Evolutionary conservation across 371 early-diverging fungal genomes (phyloP), one percentile per base, ranked within the genome.

Genomic region (Actinomucor elegans): DNA sequence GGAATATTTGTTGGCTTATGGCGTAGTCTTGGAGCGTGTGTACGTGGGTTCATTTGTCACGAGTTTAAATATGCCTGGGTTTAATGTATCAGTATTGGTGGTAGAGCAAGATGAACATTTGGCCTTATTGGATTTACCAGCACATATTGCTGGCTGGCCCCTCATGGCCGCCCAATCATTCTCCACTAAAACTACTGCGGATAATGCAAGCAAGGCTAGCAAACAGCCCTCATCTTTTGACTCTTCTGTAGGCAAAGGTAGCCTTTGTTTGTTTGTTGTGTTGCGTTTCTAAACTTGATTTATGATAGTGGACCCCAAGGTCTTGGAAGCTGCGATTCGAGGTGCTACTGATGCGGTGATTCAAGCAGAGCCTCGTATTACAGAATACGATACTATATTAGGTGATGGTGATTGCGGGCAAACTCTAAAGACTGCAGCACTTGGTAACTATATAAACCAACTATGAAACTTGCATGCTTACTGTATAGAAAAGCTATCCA

Each of bases 321-420:
- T 51, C 1, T 2, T 71, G 0, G 54, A 58, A 55, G 55, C 51
- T 15, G 70, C 64, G 14, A 79, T 91, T 23, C 64, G 69, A 12
- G 53, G 61, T 20, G 86, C 80, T 12, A 77, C 81, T 41, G 28
- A 77, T 18, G 72, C 69, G 6, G 81, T 86, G 0, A 83, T 89
- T 27, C 66, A 57, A 8, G 79, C 73, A n/a, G 91, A 91, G 63
- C 86, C 89, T 4, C 69, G 80, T 17, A 75, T 93, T 28, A 91
- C 91, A 5, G 60, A 62, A 14, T 81, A 78, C 38, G 93, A 93
- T 55, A 82, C 85, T 33, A 54, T 89, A 34, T 73, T 81, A 46
- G 93, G 93, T 14, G 93, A 93, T 59, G 93, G 93, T 14, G 93
- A 92, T 56, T 93, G 93, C 56, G 93, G 93, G 6, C 69, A 75